Base-by-base conservation (phyloP, 495 filamentous ascomycete genomes). In the Pseudotulostoma volvatum region DNA sequence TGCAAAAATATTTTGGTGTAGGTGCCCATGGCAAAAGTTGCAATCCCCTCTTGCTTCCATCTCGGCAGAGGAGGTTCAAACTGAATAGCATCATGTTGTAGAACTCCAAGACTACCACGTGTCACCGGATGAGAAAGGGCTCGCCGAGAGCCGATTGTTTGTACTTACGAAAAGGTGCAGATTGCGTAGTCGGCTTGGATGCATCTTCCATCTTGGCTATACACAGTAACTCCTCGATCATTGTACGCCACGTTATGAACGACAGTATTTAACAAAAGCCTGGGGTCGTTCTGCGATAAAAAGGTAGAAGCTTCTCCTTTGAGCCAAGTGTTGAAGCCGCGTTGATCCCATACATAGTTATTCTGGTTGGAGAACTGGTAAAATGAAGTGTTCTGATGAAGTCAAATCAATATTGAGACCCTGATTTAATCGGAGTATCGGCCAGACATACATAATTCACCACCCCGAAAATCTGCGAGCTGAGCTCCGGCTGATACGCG, bases 1-100 rank as follows among this genome's bases (percentile, higher is more conserved):
- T 80, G 78, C 9, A 83, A 54, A 63, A 84, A 84, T 44, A 84
- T 75, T 48, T 84, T 84, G 39, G 77, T 84, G 60, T 84, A 86
- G 1, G 75, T 84, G 17, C 72, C 78, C 71, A 86, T 81, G 42
- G 67, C 64, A 53, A 81, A 81, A 32, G 68, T 71, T 4, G 71
- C 66, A 44, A 83, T 77, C 5, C 72, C 73, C 16, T 65, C 66
- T 8, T 65, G 60, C 47, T 86, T 84, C 79, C 77, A 82, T 7
- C 55, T 51, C 1, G 80, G 80, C 0, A 84, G 61, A 2, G 54
- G 48, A 0, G 81, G 80, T 8, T 54, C 47, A 51, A 84, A 86
- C 0, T 49, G 53, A 2, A 84, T 68, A 1, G 63, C 61, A 36
- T 74, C 61, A 39, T 74, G 70, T 51, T 83, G 80, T 1, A 84